phyloP scores from a whole-genome alignment of 2,329 filamentous ascomycete genomes.

The Colletotrichum tanaceti region DNA sequence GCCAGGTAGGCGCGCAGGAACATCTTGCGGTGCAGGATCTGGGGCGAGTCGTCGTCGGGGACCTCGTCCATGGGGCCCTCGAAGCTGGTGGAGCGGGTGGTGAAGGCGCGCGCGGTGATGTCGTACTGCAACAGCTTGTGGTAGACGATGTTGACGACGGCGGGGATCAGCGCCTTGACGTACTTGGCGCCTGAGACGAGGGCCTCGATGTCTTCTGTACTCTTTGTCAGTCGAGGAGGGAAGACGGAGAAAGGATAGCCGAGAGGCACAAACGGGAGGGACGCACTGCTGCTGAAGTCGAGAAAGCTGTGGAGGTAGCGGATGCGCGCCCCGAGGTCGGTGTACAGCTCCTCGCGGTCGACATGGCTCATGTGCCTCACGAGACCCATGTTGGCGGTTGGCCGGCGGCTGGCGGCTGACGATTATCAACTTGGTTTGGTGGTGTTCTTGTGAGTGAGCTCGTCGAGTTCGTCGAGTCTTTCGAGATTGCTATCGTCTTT shows the following conservation, averaged over 20 bases:
- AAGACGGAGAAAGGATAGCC: slow-evolving; percentile 32
- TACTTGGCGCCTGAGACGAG: slow-evolving; percentile 77
- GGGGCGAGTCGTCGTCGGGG: slow-evolving; percentile 75
- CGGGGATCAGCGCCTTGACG: slow-evolving; percentile 83
- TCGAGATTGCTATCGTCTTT: too few relatives aligned
- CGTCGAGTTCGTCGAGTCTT: too few relatives aligned
- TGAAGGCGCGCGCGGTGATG: slow-evolving; percentile 83
- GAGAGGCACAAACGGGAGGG: too few relatives aligned
- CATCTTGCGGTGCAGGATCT: slow-evolving; percentile 82
- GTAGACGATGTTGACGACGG: slow-evolving; percentile 87
- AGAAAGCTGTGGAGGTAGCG: slow-evolving; percentile 81
- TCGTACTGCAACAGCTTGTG: slow-evolving; percentile 84
- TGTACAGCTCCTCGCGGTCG: slow-evolving; percentile 77
- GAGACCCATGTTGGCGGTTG: slow-evolving; percentile 32
- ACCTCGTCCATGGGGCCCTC: slow-evolving; percentile 74
- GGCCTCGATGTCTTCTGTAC: slow-evolving; percentile 76
- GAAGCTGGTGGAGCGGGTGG: slow-evolving; percentile 70
- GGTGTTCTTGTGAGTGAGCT: too few relatives aligned
- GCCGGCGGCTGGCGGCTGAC: too few relatives aligned
- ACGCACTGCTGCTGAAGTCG: slow-evolving; percentile 77
- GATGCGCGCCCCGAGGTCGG: slow-evolving; percentile 74
- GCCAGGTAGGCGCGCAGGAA: slow-evolving; percentile 81
- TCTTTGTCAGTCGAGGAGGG: not conserved
- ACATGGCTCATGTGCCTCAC: slow-evolving; percentile 65
- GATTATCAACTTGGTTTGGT: too few relatives aligned